Evolutionary conservation across 306 rosid genomes (phyloP), one percentile per base, ranked within the genome.

Genomic region (Nissolia schottii): DNA sequence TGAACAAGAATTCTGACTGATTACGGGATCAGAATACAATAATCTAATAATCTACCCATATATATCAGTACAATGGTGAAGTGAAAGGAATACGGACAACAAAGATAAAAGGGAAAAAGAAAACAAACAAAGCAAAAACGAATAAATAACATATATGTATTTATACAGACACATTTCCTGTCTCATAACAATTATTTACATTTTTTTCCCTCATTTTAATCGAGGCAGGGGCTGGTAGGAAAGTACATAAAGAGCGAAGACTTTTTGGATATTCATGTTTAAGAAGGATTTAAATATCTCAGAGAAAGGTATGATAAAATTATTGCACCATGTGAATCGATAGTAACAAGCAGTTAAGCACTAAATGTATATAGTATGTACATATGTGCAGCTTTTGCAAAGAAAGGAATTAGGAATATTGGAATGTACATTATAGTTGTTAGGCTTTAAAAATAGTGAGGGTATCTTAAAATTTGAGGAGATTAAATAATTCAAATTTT

Each of bases 261-360:
- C 80, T 82, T 78, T 72, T 68, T 62, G 78, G 83, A n/a, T n/a
- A n/a, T 73, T 46, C 80, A 43, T 68, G 38, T 68, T 65, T 55
- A 38, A 68, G 80, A 72, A 43, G 74, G 73, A 22, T 41, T 54
- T 65, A 5, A 68, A 69, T 49, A 27, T 73, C 64, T 37, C 9
- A 6, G 27, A 18, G 58, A 20, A 19, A 49, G 31, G 16, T 10
- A 11, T 34, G 29, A 31, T 31, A 15, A 38, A 40, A 14, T 35
- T n/a, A 38, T 32, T 0, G 68, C 54, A 31, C 78, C 84, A 77
- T 63, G 87, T 80, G 87, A 37, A 37, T 7, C 1, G 14, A 37
- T 14, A 8, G 43, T 37, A 37, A n/a, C n/a, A n/a, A n/a, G n/a
- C n/a, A n/a, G n/a, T n/a, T n/a, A n/a, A n/a, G n/a, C n/a, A n/a